phyloP scores from a whole-genome alignment of 768 basidiomycete genomes.

The Boletus pseudo-olivaceus region DNA sequence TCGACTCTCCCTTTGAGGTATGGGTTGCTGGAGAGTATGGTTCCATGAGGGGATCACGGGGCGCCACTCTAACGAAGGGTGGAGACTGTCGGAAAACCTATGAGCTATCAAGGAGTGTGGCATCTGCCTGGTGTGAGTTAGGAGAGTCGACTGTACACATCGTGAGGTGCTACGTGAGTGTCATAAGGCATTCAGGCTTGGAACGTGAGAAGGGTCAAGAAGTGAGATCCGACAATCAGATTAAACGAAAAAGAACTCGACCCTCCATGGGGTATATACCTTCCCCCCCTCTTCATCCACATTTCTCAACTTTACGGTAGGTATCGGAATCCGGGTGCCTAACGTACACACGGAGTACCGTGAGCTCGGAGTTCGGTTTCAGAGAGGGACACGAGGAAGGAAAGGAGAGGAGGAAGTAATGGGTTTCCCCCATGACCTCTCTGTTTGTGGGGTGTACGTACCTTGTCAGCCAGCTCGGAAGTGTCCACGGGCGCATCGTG shows the following conservation, averaged over 20 bases:
- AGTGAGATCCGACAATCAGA: not conserved
- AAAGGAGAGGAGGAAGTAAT: not conserved
- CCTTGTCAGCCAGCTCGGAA: conserved; percentile 58
- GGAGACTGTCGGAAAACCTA: too few species aligned
- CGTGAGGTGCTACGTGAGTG: not conserved
- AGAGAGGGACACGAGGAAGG: not conserved
- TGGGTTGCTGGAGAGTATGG: not conserved
- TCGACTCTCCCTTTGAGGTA: not conserved
- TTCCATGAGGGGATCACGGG: not conserved
- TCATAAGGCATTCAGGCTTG: too few species aligned
- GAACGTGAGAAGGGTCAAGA: not conserved
- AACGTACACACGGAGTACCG: not conserved
- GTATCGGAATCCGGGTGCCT: conserved; percentile 66
- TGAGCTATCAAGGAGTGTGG: not conserved
- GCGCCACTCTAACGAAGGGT: not conserved
- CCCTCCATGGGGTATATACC: not conserved
- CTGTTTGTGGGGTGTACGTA: not conserved
- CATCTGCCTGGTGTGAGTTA: not conserved
- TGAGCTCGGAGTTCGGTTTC: not conserved
- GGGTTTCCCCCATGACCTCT: not conserved
- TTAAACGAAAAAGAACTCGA: too few species aligned
- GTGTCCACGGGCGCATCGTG: conserved; percentile 54
- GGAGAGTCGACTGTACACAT: not conserved
- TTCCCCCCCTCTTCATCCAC: too few species aligned
- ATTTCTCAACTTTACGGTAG: conserved; percentile 24